phyloP scores from a whole-genome alignment of 2,329 filamentous ascomycete species.

The Alternaria sp. region DNA sequence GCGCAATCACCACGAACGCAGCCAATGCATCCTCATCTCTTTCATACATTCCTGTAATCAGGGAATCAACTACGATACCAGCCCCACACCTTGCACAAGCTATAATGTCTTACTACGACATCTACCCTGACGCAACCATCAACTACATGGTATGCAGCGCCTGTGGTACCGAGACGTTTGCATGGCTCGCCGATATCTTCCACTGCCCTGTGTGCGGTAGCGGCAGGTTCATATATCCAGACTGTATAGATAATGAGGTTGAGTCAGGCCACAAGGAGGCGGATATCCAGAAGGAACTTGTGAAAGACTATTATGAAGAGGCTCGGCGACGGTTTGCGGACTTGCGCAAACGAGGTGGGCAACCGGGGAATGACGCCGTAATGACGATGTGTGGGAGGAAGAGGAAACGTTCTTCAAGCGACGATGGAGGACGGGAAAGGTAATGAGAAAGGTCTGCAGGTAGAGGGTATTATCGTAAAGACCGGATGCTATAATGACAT shows the following conservation, averaged over 20 bases:
- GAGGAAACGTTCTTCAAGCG: conserved; percentile 1
- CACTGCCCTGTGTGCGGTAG: conserved; percentile 20
- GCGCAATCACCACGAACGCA: neutral
- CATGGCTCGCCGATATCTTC: conserved; percentile 26
- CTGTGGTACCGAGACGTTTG: conserved; percentile 17
- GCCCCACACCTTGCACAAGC: neutral
- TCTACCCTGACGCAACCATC: conserved; percentile 14
- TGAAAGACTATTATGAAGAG: neutral
- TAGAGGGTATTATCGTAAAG: neutral
- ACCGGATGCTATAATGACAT: neutral
- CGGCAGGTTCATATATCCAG: neutral
- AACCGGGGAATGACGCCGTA: too few species aligned
- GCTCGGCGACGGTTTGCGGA: neutral
- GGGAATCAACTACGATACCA: neutral
- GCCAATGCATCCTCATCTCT: neutral
- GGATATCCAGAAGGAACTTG: neutral
- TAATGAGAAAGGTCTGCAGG: neutral
- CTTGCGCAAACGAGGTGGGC: neutral
- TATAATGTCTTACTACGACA: conserved; percentile 19
- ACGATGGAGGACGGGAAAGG: neutral
- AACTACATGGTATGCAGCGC: conserved; percentile 20
- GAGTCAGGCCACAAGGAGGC: neutral
- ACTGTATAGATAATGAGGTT: neutral
- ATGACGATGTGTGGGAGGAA: neutral
- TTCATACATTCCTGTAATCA: neutral